Base-by-base conservation (phyloP, 2,329 filamentous ascomycete genomes). In the Mycogone perniciosa region DNA sequence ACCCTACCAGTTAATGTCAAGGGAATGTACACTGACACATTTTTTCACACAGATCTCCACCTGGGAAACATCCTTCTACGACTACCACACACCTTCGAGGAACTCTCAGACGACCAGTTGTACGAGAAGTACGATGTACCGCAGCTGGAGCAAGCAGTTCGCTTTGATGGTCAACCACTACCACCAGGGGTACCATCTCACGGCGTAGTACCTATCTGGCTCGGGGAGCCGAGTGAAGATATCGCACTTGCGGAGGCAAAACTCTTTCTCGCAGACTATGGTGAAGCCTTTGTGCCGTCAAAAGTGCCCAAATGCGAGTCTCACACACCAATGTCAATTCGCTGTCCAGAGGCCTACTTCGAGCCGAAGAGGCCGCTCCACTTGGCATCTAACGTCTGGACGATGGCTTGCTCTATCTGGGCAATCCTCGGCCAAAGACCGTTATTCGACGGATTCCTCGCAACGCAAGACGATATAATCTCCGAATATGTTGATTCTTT, bases 341-440 rank as follows among this genome's bases (percentile, higher is more conserved):
- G 62, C 4, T 63, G 67, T 7, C 69, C 68, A 1, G 69, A 72
- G 56, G 57, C 57, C 30, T 57, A 58, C 10, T 72, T 73, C 48
- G 64, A 70, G 31, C 61, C 64, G 31, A 52, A 51, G 10, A 62
- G 39, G 11, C 60, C 68, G 10, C 60, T 71, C 5, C 62, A 63
- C 1, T 67, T 65, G 35, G 26, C 60, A 26, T 65, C 67, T 1
- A 68, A 72, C 35, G 68, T 71, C n/a, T 72, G 68, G 70, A 68
- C 63, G 11, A 62, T 72, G 4, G 64, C 60, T 0, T 71, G 65
- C 48, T 48, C 62, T 0, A 67, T 72, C 31, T 73, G 64, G 58
- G 54, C 53, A 33, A 60, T 72, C 10, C 56, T 73, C 8, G 63
- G 57, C 5, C 49, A 53, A 10, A 50, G 55, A 5, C 53, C 59